Percentiles rank a stretch among this genome's conserved stretches.
phyloP scores from a whole-genome alignment of 1,284 basidiomycete species.

The Ustilago esculenta region DNA sequence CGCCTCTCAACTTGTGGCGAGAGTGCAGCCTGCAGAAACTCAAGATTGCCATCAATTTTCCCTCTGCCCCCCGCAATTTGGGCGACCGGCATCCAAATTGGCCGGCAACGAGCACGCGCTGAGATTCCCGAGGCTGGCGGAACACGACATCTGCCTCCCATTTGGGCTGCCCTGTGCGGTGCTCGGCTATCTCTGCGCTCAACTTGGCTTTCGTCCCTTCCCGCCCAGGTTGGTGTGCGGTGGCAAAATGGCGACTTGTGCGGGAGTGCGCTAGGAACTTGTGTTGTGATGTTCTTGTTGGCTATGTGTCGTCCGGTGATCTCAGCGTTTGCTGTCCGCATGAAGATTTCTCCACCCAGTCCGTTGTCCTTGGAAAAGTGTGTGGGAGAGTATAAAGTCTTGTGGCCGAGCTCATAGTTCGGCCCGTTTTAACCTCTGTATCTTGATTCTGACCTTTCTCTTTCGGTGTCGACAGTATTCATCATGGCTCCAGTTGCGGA shows the following conservation, averaged over 20 bases:
- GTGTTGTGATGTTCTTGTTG: conserved; percentile 13
- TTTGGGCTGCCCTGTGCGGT: conserved; percentile 21
- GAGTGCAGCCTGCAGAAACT: too few species aligned
- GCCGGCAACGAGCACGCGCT: too few species aligned
- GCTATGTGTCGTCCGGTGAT: conserved; percentile 20
- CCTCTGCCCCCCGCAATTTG: too few species aligned
- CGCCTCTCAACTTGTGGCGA: too few species aligned
- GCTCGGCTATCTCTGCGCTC: conserved; percentile 31
- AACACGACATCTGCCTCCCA: conserved; percentile 10
- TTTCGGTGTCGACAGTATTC: not conserved
- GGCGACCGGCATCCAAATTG: conserved; percentile 31
- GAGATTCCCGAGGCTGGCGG: not conserved
- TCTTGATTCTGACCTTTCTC: too few species aligned
- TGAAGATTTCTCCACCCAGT: not conserved
- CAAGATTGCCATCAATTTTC: conserved; percentile 2
- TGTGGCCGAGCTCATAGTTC: too few species aligned
- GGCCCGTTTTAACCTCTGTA: too few species aligned
- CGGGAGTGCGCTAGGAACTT: too few species aligned
- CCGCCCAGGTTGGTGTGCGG: not conserved
- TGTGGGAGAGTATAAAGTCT: conserved; percentile 15
- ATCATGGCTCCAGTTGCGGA: conserved; percentile 48
- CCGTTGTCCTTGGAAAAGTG: not conserved
- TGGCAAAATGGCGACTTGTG: conserved; percentile 10
- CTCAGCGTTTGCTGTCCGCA: conserved; percentile 1
- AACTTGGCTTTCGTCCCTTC: not conserved